A percentile compares a stretch with the other conserved stretches of the same genome.
Evolutionary conservation across 2,329 filamentous ascomycete species (phyloP).

Genomic region (Fusarium sp.): DNA sequence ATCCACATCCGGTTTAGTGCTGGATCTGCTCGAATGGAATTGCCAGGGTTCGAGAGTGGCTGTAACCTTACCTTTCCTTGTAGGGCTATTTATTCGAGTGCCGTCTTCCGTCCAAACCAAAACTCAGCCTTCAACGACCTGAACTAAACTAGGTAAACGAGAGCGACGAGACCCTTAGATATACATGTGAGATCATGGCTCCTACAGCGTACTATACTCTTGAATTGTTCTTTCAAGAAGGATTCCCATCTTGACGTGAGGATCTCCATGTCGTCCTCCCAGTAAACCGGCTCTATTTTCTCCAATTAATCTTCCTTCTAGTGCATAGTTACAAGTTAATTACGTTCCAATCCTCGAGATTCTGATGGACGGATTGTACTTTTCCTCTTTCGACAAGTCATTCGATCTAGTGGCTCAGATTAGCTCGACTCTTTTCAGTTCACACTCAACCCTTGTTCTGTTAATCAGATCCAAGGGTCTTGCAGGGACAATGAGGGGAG

Average conservation of each 20-base stretch:
- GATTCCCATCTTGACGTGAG: neutral
- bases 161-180: neutral
- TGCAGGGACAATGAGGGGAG: neutral
- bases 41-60: conserved; percentile 10
- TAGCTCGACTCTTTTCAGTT: neutral
- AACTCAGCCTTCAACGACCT: conserved; percentile 2
- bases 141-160: conserved; percentile 9
- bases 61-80: conserved; percentile 22
- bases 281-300: neutral
- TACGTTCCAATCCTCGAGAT: neutral
- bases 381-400: neutral
- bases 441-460: neutral
- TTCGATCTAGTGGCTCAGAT: neutral
- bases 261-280: neutral
- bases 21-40: conserved; percentile 6
- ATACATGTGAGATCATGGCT: conserved; percentile 6
- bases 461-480: conserved; percentile 15
- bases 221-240: neutral
- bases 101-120: conserved; percentile 12
- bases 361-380: neutral
- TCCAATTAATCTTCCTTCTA: neutral
- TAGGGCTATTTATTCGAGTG: conserved; percentile 37
- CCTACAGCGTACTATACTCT: neutral
- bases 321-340: neutral
- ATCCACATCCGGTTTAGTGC: conserved; percentile 29